These are phyloP conservation scores for Hirsutella thompsonii DNA, from an alignment of 2,329 filamentous ascomycete species.

Conservation along the genomic window DNA sequence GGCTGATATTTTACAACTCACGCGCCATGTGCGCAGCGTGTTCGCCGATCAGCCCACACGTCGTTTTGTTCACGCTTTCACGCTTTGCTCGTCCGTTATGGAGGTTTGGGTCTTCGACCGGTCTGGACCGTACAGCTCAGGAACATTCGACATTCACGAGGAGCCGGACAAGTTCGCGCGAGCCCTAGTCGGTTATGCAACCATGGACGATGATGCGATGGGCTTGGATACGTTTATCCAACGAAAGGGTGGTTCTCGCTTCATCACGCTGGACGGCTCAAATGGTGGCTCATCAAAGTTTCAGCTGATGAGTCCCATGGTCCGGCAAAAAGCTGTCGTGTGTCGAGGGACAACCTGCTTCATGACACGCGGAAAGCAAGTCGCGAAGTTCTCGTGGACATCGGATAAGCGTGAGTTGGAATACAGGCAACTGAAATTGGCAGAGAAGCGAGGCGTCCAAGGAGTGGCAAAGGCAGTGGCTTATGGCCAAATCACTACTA, in stretches of 20 bases:
- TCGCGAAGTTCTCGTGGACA: constrained; percentile 10
- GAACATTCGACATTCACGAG: too few relatives aligned
- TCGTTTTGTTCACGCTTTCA: constrained; percentile 8
- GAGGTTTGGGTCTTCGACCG: background rate
- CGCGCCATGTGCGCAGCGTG: background rate
- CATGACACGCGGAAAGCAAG: background rate
- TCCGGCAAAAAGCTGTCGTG: too few relatives aligned
- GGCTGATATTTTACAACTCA: constrained; percentile 7
- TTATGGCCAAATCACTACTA: too few relatives aligned
- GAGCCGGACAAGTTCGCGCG: background rate
- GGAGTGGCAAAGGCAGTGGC: constrained; percentile 7
- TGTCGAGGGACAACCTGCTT: constrained; percentile 9
- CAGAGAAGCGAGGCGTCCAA: constrained; percentile 6
- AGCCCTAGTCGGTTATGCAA: background rate
- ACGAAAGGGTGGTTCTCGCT: background rate
- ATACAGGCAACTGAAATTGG: constrained; percentile 6
- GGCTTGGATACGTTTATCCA: constrained; percentile 4
- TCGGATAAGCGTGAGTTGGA: constrained; percentile 5
- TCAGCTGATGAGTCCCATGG: too few relatives aligned
- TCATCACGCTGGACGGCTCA: constrained; percentile 2
- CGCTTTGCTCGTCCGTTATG: constrained; percentile 4
- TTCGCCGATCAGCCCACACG: constrained; percentile 6
- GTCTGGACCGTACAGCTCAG: too few relatives aligned
- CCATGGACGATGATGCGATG: background rate
- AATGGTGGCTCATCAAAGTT: constrained; percentile 1